Percentiles rank a stretch among this genome's conserved stretches.
phyloP scores from a whole-genome alignment of 441 rosid species.

The Erysimum cheiri region DNA sequence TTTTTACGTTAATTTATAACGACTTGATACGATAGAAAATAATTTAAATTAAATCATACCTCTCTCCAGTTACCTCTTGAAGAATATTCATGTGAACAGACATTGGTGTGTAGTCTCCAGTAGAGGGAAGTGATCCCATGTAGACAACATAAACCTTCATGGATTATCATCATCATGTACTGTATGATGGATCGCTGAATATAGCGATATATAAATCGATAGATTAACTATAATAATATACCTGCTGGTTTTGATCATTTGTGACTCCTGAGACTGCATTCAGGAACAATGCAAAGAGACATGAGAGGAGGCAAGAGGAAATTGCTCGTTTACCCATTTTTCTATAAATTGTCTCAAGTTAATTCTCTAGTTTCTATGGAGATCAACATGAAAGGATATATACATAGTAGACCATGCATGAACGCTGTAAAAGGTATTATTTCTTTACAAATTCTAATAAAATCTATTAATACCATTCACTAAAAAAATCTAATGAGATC shows the following conservation, averaged over 20 bases:
- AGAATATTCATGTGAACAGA: slow-evolving; percentile 49
- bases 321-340: slow-evolving; percentile 4
- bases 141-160: slow-evolving; percentile 56
- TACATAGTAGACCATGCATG: background rate
- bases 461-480: no score
- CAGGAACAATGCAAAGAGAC: slow-evolving; percentile 2
- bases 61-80: slow-evolving; percentile 39
- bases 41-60: slow-evolving; percentile 37
- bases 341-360: background rate
- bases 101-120: slow-evolving; percentile 34
- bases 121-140: slow-evolving; percentile 57
- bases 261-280: slow-evolving; percentile 7
- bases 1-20: no score
- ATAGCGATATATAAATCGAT: background rate
- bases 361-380: background rate
- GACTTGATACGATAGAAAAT: no score
- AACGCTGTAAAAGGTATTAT: background rate
- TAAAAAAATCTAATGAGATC: background rate
- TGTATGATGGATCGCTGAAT: background rate
- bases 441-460: no score
- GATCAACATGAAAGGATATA: slow-evolving; percentile 1
- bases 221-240: background rate
- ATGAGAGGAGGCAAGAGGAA: background rate
- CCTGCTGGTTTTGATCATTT: slow-evolving; percentile 7
- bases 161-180: background rate